A percentile compares a stretch with the other conserved stretches of the same genome.
These are phyloP conservation scores for Leishmania braziliensis DNA, from an alignment of 208 protist species.

Conservation along the genomic window DNA sequence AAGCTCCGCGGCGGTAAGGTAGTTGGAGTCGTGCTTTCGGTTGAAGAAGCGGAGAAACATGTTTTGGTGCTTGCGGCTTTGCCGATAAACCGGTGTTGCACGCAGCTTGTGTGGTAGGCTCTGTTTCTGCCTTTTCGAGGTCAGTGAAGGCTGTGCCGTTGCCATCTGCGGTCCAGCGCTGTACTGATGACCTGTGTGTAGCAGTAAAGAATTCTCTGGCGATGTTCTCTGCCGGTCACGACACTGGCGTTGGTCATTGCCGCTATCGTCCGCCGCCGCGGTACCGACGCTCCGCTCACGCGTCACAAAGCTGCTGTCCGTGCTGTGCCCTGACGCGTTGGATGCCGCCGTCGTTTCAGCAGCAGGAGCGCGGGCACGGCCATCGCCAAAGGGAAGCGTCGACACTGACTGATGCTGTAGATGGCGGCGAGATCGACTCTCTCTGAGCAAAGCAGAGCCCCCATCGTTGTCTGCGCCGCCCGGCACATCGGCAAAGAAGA, in stretches of 20 bases:
- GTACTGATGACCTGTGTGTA: not conserved
- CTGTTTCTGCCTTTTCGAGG: not conserved
- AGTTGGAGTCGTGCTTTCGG: constrained; percentile 40
- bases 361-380: not conserved
- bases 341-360: not conserved
- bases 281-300: not conserved
- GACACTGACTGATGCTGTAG: not conserved
- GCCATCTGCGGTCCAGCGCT: not conserved
- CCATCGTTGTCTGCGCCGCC: not conserved
- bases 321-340: not conserved
- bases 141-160: not conserved
- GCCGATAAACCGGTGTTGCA: constrained; percentile 9
- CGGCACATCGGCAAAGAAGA: constrained; percentile 17
- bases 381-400: not conserved
- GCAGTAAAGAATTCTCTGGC: not conserved
- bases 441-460: not conserved
- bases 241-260: not conserved
- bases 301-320: not conserved
- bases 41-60: constrained; percentile 34
- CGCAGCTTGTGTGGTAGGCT: not conserved
- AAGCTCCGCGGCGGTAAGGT: constrained; percentile 75
- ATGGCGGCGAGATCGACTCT: not conserved
- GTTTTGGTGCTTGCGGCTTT: constrained; percentile 13
- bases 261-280: not conserved
- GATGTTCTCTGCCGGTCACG: not conserved